These are phyloP conservation scores for Taxawa tesnikishii DNA, from an alignment of 2,329 filamentous ascomycete species.

Conservation along the genomic window DNA sequence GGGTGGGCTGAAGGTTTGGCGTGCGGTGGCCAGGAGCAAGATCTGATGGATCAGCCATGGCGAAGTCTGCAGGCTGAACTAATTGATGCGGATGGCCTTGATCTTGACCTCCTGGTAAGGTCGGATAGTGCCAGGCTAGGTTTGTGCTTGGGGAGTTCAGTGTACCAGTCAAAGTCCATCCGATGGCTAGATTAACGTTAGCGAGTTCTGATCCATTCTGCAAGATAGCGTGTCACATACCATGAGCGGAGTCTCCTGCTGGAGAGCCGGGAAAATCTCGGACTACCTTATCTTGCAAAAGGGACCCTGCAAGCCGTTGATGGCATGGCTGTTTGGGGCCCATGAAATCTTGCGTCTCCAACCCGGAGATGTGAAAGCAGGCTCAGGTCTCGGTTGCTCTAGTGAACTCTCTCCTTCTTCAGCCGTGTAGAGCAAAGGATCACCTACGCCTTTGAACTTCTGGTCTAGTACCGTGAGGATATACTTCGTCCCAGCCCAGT, in stretches of 20 bases:
- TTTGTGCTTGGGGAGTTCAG: slow-evolving; percentile 78
- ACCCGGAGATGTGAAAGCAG: slow-evolving; percentile 36
- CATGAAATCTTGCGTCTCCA: slow-evolving; percentile 37
- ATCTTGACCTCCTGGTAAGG: slow-evolving; percentile 19
- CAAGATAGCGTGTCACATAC: no score
- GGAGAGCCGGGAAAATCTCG: neutral
- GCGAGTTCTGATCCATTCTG: no score
- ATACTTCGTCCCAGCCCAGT: slow-evolving; percentile 80
- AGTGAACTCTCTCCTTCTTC: slow-evolving; percentile 69
- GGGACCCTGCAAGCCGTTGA: slow-evolving; percentile 4
- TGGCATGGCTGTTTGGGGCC: slow-evolving; percentile 25
- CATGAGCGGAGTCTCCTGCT: neutral
- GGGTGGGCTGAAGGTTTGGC: slow-evolving; percentile 3
- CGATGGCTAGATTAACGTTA: no score
- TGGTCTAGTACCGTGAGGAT: slow-evolving; percentile 79
- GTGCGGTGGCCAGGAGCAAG: no score
- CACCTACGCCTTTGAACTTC: slow-evolving; percentile 75
- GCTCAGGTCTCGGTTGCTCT: slow-evolving; percentile 37
- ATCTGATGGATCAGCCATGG: slow-evolving; percentile 7
- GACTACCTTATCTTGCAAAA: slow-evolving; percentile 3
- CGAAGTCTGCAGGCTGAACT: no score
- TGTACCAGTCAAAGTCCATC: slow-evolving; percentile 78
- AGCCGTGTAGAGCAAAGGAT: slow-evolving; percentile 51
- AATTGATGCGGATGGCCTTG: slow-evolving; percentile 14
- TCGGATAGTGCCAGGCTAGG: slow-evolving; percentile 68